Conservation (phyloP, 495 filamentous ascomycete genomes). For the Tuber aestivum region DNA sequence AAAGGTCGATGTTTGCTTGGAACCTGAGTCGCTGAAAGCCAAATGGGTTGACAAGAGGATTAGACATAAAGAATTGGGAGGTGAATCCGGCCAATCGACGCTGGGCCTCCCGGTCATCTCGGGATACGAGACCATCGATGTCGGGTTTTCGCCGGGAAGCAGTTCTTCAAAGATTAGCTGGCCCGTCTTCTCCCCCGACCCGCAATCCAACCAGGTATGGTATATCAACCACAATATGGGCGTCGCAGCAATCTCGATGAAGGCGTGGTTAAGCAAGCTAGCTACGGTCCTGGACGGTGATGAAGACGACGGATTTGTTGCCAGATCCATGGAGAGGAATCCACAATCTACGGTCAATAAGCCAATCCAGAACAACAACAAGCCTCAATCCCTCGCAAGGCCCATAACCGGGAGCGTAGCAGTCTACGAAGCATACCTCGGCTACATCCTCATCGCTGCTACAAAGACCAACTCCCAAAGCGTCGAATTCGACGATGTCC, state of each 20-base stretch:
- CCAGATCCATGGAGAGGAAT: conserved; percentile 16
- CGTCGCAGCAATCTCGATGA: conserved; percentile 39
- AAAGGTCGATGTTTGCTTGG: conserved; percentile 39
- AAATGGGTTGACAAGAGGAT: conserved; percentile 35
- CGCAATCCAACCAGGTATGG: conserved; percentile 29
- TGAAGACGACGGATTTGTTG: conserved; percentile 35
- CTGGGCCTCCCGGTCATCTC: conserved; percentile 34
- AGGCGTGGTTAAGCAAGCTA: conserved; percentile 34
- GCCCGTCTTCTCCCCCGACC: conserved; percentile 37
- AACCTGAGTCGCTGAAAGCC: conserved; percentile 33
- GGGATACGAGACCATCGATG: conserved; percentile 36
- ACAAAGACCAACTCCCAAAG: conserved; percentile 22
- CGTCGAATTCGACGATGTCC: conserved; percentile 39
- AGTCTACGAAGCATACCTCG: conserved; percentile 40
- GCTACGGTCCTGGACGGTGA: conserved; percentile 28
- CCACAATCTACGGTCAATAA: conserved; percentile 26
- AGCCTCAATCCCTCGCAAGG: conserved; percentile 3
- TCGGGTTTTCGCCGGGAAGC: conserved; percentile 12
- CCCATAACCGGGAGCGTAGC: conserved; percentile 32
- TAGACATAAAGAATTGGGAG: conserved; percentile 6
- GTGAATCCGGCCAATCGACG: neutral
- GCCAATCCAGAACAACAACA: conserved; percentile 32
- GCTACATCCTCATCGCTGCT: conserved; percentile 37
- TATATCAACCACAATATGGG: conserved; percentile 39
- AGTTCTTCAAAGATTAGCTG: conserved; percentile 25